Evolutionary conservation across 208 protist species (phyloP), one percentile per base, ranked within the genome.

Genomic region (Acanthamoeba rhysodes): DNA sequence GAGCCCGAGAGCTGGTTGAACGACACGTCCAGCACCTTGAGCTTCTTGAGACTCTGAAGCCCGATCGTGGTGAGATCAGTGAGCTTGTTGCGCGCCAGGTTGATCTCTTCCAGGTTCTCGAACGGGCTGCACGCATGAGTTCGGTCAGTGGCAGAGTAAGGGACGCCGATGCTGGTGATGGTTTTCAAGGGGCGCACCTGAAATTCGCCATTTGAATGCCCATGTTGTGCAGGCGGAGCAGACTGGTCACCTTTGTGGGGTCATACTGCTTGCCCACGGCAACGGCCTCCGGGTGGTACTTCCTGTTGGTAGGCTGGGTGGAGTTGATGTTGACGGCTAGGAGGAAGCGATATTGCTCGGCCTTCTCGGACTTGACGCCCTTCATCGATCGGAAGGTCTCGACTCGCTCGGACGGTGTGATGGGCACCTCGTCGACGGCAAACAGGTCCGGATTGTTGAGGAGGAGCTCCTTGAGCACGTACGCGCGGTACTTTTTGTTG

Each of bases 401-500:
- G 20, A 94, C 90, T 9, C 64, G 41, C 70, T 94, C 90, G 53
- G 50, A 29, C 41, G 70, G 64, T 7, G 45, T 84, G 29, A 94
- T 84, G 64, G 70, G 37, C 41, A 84, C 80, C 41, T 84, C 72
- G n/a, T 94, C 90, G 29, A 94, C 48, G 8, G 53, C n/a, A 22
- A 78, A 59, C 45, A 94, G 68, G n/a, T 68, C 64, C 50, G 48
- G 48, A 48, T 94, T 93, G 62, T 93, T 80, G n/a, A 78, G 34
- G 27, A 94, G 70, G 9, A 94, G 70, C 50, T 59, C 70, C 68
- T 94, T 84, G 53, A 94, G 48, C 6, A 94, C 90, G 4, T 16
- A 59, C 8, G 64, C 45, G 72, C 90, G 90, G 90, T 94, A 93
- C 66, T 93, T 93, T 41, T 93, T 93, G 64, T 93, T 93, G 62